phyloP scores from a whole-genome alignment of 1,284 basidiomycete genomes.

The Lignosus rhinocerotis region DNA sequence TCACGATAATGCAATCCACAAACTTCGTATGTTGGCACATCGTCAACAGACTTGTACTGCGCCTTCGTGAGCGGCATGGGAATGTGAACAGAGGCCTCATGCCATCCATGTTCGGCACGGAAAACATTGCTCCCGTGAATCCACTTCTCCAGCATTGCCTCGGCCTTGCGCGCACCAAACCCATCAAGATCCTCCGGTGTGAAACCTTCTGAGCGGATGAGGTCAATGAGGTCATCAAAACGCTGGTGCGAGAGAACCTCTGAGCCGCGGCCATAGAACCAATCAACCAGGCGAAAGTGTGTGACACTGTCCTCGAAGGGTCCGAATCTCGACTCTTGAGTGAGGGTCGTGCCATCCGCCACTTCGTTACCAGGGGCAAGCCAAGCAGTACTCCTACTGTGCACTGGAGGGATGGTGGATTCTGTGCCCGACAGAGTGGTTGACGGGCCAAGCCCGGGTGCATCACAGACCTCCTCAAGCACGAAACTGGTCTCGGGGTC shows the following conservation, averaged over 20 bases:
- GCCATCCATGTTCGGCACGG: constrained; percentile 27
- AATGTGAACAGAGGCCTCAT: constrained; percentile 24
- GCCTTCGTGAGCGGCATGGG: constrained; percentile 21
- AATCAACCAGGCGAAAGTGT: background rate
- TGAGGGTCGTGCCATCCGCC: no score
- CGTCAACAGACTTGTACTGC: constrained; percentile 21
- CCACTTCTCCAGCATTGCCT: constrained; percentile 18
- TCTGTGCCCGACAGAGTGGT: background rate
- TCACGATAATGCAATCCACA: constrained; percentile 8
- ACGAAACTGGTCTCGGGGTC: background rate
- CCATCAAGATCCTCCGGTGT: constrained; percentile 15
- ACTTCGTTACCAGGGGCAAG: no score
- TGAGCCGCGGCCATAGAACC: background rate
- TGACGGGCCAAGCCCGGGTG: background rate
- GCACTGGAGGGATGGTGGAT: no score
- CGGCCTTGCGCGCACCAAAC: constrained; percentile 19
- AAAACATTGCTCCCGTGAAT: background rate
- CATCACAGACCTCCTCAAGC: background rate
- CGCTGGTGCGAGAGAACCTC: background rate
- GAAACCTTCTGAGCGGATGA: constrained; percentile 22
- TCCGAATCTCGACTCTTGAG: background rate
- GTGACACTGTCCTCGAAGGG: background rate
- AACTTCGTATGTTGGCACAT: constrained; percentile 27
- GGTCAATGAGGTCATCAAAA: constrained; percentile 5
- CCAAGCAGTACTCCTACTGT: no score